Evolutionary conservation across 108 stramenopile genomes (phyloP), one percentile per base, ranked within the genome.

Genomic region (Pseudonitzschia delicatissima): DNA sequence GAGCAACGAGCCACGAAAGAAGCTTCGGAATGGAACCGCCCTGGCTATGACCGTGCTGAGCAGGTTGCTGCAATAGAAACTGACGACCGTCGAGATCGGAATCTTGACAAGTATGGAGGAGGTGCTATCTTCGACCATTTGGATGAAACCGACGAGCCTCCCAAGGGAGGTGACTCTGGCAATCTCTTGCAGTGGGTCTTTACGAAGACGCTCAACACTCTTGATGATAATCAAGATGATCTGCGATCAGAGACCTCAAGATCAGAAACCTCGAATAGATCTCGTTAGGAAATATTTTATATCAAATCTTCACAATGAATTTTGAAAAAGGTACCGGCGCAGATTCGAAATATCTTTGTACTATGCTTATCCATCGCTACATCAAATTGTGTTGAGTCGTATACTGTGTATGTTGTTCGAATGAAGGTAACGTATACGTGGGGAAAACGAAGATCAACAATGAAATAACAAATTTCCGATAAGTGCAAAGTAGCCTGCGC

Each of bases 181-280:
- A 69, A 75, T 61, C 47, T 64, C 49, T 72, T 81, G 50, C 71
- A 76, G 48, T 81, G 80, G 80, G 80, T 81, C 0, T 64, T 81
- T 35, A 52, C 69, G 34, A 68, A 67, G 26, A 75, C 80, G 18
- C 62, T 81, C 62, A 71, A 66, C 44, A 75, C 76, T 20, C 57
- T 81, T 44, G 75, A 76, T 39, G 45, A 76, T 35, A 40, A 65
- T 18, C 71, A 68, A 63, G 73, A 71, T 37, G 67, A 74, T 68
- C 37, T 74, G n/a, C 39, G 65, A 68, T 48, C 64, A 33, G 31
- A 55, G 4, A 27, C 53, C 12, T 55, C 53, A 15, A 27, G 13
- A 21, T 48, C 53, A 33, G n/a, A n/a, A n/a, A n/a, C n/a, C n/a
- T n/a, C n/a, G n/a, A n/a, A n/a, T n/a, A n/a, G n/a, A n/a, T n/a